phyloP scores from a whole-genome alignment of 2,329 filamentous ascomycete genomes.

The Aspergillus sp. region DNA sequence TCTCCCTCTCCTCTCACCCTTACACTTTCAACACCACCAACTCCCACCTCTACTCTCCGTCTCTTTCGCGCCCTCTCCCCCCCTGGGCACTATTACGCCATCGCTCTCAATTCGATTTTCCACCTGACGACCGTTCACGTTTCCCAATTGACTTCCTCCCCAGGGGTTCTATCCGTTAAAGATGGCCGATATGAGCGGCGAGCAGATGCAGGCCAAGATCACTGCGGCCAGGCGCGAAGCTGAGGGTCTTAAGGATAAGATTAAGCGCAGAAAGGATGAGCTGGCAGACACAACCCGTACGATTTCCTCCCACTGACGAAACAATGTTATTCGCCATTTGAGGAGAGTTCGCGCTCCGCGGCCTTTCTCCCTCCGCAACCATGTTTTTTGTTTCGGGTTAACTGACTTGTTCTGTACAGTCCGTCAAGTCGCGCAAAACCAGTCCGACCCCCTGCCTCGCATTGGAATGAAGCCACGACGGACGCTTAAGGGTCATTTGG shows the following conservation, averaged over 20 bases:
- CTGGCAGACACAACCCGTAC: slow-evolving; percentile 95
- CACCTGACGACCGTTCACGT: slow-evolving; percentile 3
- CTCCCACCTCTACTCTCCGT: slow-evolving; percentile 8
- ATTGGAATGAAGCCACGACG: slow-evolving; percentile 97
- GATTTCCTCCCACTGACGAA: slow-evolving; percentile 36
- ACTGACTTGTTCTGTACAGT: slow-evolving; percentile 52
- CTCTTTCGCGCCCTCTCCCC: slow-evolving; percentile 6
- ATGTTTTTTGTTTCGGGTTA: slow-evolving; percentile 2
- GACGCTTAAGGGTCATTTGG: slow-evolving; percentile 93
- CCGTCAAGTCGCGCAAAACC: slow-evolving; percentile 84
- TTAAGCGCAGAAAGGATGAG: slow-evolving; percentile 99
- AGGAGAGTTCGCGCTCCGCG: background rate
- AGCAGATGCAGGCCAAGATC: slow-evolving; percentile 84
- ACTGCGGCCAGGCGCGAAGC: slow-evolving; percentile 93
- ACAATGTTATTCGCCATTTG: slow-evolving; percentile 4
- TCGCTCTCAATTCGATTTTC: slow-evolving; percentile 30
- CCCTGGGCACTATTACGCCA: slow-evolving; percentile 17
- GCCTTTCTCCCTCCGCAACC: background rate
- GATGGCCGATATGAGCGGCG: slow-evolving; percentile 47
- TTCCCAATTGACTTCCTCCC: slow-evolving; percentile 15
- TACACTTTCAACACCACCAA: background rate
- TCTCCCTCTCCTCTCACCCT: slow-evolving; percentile 6
- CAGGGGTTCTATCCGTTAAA: slow-evolving; percentile 25
- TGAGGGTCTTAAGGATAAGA: slow-evolving; percentile 94
- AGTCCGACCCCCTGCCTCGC: slow-evolving; percentile 85